Evolutionary conservation across 164 flowering plant species (phyloP).

Genomic region (Liriodendron chinense): DNA sequence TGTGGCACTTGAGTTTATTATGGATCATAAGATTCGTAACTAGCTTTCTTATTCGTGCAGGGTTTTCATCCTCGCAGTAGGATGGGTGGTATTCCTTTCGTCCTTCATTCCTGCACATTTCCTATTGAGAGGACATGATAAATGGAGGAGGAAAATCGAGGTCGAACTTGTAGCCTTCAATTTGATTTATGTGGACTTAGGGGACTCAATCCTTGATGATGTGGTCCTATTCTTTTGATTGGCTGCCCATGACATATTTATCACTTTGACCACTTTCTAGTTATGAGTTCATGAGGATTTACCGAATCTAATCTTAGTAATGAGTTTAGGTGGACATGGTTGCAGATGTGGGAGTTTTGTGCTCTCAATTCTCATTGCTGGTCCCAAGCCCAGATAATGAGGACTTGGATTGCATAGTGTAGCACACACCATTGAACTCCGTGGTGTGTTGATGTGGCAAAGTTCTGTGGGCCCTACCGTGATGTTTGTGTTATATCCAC

Average conservation of each 20-base stretch:
- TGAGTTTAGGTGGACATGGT: background rate
- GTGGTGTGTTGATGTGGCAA: too few species aligned
- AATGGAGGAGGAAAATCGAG: conserved; percentile 75
- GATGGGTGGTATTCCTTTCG: conserved; percentile 90
- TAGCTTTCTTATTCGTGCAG: conserved; percentile 35
- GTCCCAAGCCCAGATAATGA: too few species aligned
- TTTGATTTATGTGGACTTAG: background rate
- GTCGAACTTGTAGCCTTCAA: conserved; percentile 28
- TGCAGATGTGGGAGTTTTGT: too few species aligned
- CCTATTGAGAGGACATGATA: conserved; percentile 66
- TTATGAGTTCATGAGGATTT: background rate
- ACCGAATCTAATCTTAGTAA: background rate
- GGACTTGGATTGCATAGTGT: too few species aligned
- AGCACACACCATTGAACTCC: too few species aligned
- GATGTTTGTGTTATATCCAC: too few species aligned
- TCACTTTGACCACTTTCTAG: background rate
- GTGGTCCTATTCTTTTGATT: background rate
- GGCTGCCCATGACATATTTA: background rate
- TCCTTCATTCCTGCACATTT: conserved; percentile 75
- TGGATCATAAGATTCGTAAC: too few species aligned
- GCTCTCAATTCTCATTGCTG: too few species aligned
- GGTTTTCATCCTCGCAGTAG: conserved; percentile 63
- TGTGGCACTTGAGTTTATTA: too few species aligned
- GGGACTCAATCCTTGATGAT: background rate
- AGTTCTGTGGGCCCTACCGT: too few species aligned